Evolutionary conservation across 805 yeast genomes (phyloP), one percentile per base, ranked within the genome.

Genomic region (Candida sithepensis): DNA sequence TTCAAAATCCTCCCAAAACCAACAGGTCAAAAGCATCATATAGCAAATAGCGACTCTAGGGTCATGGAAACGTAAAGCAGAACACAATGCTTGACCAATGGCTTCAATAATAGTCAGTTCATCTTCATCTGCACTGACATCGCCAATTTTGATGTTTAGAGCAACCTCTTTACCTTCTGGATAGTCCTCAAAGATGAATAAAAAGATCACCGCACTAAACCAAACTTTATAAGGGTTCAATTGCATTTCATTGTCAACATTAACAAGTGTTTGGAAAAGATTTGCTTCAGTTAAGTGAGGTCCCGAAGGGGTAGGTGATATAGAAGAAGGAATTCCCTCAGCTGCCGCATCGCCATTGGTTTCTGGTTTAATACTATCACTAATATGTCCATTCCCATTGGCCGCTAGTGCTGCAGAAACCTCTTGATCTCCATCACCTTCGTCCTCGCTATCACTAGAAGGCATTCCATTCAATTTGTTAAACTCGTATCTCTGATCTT

Each of bases 201-300:
- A 71, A 20, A 92, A 61, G 3, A 88, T 69, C 3, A 82, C 76
- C 2, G 86, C 71, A 0, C 96, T 81, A 66, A 92, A 91, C 94
- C 96, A 94, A 1, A 81, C 67, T 57, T 82, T 81, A 61, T 90
- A 94, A 0, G 99, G 97, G 55, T 94, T 92, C 30, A 91, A 66
- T 45, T 82, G 79, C 42, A 75, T 63, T 19, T 81, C 85, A 2
- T 82, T 79, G 53, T 91, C 92, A 57, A 86, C 88, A 53, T 86
- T 92, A 54, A 89, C 75, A 6, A 94, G 65, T 0, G 85, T 77
- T 22, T 81, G 70, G 48, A 94, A 82, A 1, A 94, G 66, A 61
- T 89, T 90, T 2, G 79, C 84, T 44, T 62, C 38, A 69, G 80
- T 18, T 63, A 61, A 13, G 55, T 58, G 37, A 74, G 20, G 67